Evolutionary conservation across 768 basidiomycete species (phyloP).

Genomic region (Pisolithus sp.): DNA sequence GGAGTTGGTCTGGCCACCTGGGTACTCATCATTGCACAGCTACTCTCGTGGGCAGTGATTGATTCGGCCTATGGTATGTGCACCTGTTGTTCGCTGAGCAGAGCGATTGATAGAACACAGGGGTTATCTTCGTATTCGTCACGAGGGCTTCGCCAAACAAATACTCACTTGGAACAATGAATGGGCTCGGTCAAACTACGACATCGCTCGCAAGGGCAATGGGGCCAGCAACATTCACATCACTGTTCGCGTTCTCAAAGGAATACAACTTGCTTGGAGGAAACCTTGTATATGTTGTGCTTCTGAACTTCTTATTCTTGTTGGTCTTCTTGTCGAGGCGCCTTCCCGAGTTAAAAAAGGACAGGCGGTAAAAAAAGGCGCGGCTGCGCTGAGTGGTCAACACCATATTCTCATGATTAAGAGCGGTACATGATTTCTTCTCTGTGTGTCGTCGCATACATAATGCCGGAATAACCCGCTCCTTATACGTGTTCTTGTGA

Average conservation of each 20-base stretch:
- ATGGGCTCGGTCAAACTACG: conserved; percentile 48
- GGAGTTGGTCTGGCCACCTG: conserved; percentile 33
- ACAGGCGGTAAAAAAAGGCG: not conserved
- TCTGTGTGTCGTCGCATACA: too few species aligned
- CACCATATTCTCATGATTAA: too few species aligned
- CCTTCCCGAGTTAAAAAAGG: conserved; percentile 16
- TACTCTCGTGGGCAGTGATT: conserved; percentile 25
- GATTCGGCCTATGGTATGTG: conserved; percentile 40
- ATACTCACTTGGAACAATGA: conserved; percentile 49
- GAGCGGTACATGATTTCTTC: too few species aligned
- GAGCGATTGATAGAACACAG: conserved; percentile 24
- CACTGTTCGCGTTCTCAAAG: too few species aligned
- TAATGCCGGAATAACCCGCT: too few species aligned
- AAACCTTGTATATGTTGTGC: conserved; percentile 41
- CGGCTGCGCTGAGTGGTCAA: too few species aligned
- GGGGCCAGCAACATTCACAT: too few species aligned
- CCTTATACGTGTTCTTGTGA: too few species aligned
- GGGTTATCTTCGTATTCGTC: conserved; percentile 47
- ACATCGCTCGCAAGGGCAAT: conserved; percentile 42
- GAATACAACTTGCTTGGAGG: too few species aligned
- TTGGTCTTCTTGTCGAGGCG: conserved; percentile 16
- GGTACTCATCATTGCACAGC: conserved; percentile 28
- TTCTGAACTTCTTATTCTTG: conserved; percentile 26
- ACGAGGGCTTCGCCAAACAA: conserved; percentile 48
- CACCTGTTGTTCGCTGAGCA: not conserved